Base-by-base conservation (phyloP, 2,329 filamentous ascomycete genomes). In the Chrysoporthe puriensis region DNA sequence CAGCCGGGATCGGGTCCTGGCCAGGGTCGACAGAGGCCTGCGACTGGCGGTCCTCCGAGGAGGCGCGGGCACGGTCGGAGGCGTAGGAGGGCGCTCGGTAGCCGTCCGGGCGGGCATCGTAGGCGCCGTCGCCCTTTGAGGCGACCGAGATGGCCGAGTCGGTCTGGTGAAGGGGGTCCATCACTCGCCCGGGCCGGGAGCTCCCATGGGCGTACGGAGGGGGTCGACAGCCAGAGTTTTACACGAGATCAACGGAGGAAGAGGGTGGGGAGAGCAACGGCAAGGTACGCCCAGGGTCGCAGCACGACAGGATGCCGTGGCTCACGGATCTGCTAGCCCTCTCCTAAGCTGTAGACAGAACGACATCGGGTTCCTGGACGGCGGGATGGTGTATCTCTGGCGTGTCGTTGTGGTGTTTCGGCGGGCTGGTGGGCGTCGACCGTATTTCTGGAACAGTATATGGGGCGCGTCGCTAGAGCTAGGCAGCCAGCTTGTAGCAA, bases 91-190 rank as follows among this genome's bases (percentile, higher is more conserved):
- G 59, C 21, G 40, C 21, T 21, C 40, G 54, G 43, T 52, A 42
- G n/a, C 46, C 32, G 56, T 62, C 42, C 8, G 43, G 21, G 42
- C 18, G 54, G 46, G 62, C 18, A 36, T 66, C 66, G 11, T 61
- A 36, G 8, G 63, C 32, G n/a, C 54, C 64, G 40, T 62, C 57
- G 58, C 58, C 62, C 59, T 66, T 69, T 36, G 67, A 67, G 16
- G 69, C 58, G 54, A 70, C 63, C 36, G 69, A 70, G 42, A 70
- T 69, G 58, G 69, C 69, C 54, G 69, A 70, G 62, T 70, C 69
- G 58, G 62, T 70, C 46, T 69, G 65, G 63, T 69, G 69, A 11
- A 66, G 66, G 62, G 66, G 69, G 42, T 70, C 66, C 66, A 70
- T 70, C 8, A 14, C 62, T 62, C 48, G 14, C 40, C 26, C 60